Percentiles rank a stretch among this genome's conserved stretches.
These are phyloP conservation scores for Ramularia endophylla DNA, from an alignment of 2,329 filamentous ascomycete species.

Conservation along the genomic window DNA sequence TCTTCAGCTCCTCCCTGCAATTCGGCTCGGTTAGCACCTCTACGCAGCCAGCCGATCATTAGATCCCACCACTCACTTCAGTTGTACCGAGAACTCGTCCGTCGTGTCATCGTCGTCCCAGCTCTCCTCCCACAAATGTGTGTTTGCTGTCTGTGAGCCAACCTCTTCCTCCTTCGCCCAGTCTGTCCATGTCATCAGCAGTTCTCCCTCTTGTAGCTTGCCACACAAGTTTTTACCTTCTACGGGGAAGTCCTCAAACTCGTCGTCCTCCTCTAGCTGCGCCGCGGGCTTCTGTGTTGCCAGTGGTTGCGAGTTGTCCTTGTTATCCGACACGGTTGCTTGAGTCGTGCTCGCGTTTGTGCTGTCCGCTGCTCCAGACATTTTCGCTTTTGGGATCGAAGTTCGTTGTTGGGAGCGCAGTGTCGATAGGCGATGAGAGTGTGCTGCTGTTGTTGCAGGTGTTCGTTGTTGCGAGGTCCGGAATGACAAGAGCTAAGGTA, in stretches of 20 bases:
- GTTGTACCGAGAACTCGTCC: conserved; percentile 91
- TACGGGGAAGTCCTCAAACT: conserved; percentile 69
- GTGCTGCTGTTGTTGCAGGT: too few species aligned
- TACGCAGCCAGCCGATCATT: not conserved
- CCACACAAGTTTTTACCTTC: not conserved
- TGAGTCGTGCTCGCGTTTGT: conserved; percentile 36
- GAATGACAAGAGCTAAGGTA: too few species aligned
- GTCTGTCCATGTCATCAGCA: conserved; percentile 55
- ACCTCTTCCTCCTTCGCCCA: conserved; percentile 87
- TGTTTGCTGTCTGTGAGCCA: conserved; percentile 52
- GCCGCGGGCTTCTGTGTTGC: conserved; percentile 57
- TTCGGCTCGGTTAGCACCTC: not conserved
- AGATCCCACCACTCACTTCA: conserved; percentile 61
- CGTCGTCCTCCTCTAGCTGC: conserved; percentile 90
- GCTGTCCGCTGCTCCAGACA: conserved; percentile 42
- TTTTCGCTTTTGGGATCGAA: conserved; percentile 23
- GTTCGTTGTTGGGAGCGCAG: not conserved
- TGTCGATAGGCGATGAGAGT: not conserved
- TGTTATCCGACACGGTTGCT: conserved; percentile 34
- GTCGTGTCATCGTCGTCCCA: conserved; percentile 98
- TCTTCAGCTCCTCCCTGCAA: conserved; percentile 81
- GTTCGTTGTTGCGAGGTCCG: too few species aligned
- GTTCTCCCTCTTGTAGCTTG: not conserved
- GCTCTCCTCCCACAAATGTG: conserved; percentile 97
- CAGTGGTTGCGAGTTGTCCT: conserved; percentile 41